Evolutionary conservation across 108 stramenopile species (phyloP), one percentile per base, ranked within the genome.

Genomic region (Skeletonema tropicum): DNA sequence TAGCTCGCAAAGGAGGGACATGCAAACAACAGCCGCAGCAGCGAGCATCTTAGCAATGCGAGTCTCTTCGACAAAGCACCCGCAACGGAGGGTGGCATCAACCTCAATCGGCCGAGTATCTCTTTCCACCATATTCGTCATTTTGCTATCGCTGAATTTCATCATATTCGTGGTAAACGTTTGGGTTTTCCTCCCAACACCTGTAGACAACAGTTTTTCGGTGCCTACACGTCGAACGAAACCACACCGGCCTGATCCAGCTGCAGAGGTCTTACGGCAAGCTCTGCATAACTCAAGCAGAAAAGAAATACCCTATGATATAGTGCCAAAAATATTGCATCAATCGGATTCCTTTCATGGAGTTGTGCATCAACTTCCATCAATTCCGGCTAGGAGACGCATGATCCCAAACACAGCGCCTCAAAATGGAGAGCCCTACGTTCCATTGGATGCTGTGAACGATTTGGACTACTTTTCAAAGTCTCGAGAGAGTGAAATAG

Each of bases 391-490:
- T 13, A 17, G 61, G 19, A 33, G 61, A 38, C 61, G 61, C 10
- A 62, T 62, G 61, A 33, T 62, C 31, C 61, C 61, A 12, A 25
- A 23, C 23, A 23, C 52, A 8, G 0, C 52, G 1, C 52, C 52
- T 25, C 9, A 55, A 23, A 55, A 55, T 9, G 52, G 52, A 45
- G 42, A 45, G 14, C 42, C 42, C 15, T 45, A 60, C 11, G 42
- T 45, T 9, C 79, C 81, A 19, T 41, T 30, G 2, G 60, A 83
- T 61, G 67, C 64, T 29, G 66, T 69, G 6, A 59, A 59, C 25
- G 79, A 83, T 30, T 49, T 79, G 19, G 74, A 72, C 0, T 79
- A 79, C 73, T 83, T 83, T 63, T 45, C 79, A 19, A 45, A 74
- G 68, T 39, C 73, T 26, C 36, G 77, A 42, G 30, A 39, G 6